Evolutionary conservation across 2,329 filamentous ascomycete genomes (phyloP).

Genomic region (Curvularia eragrostidis): DNA sequence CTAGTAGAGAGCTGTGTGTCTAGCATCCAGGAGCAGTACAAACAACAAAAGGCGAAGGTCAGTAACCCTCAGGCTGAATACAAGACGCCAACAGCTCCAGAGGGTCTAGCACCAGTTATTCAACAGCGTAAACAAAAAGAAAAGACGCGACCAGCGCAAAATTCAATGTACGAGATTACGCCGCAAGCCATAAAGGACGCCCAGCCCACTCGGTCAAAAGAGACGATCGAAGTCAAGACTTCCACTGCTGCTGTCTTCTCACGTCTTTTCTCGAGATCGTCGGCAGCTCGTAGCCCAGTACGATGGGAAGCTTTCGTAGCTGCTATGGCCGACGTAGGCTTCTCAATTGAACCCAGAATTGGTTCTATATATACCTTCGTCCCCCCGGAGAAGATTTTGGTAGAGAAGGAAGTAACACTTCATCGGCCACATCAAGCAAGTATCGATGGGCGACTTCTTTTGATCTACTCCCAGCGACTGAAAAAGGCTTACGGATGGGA

Average conservation of each 20-base stretch:
- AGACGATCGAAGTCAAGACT: conserved; percentile 48
- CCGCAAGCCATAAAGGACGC: not conserved
- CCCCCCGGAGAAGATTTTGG: conserved; percentile 13
- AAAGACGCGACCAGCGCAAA: not conserved
- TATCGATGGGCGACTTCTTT: conserved; percentile 21
- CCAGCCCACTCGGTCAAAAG: not conserved
- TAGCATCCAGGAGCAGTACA: not conserved
- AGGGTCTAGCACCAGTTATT: not conserved
- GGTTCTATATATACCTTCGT: conserved; percentile 25
- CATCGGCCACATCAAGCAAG: conserved; percentile 26
- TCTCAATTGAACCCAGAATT: conserved; percentile 17
- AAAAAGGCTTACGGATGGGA: conserved; percentile 23
- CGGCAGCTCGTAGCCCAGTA: conserved; percentile 30
- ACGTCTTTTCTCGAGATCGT: conserved; percentile 33
- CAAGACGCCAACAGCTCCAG: not conserved
- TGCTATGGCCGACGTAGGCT: conserved; percentile 25
- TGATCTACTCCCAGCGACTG: conserved; percentile 19
- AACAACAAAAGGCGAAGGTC: conserved; percentile 1
- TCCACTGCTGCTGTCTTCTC: conserved; percentile 51
- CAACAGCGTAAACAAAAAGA: conserved; percentile 9
- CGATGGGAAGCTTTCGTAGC: conserved; percentile 22
- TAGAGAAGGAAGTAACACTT: conserved; percentile 14
- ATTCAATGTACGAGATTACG: not conserved
- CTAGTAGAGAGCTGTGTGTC: not conserved
- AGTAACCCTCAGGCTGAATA: not conserved